Evolutionary conservation across 2,329 filamentous ascomycete species (phyloP), one percentile per base, ranked within the genome.

Genomic region (Ascochyta clinopodiicola): DNA sequence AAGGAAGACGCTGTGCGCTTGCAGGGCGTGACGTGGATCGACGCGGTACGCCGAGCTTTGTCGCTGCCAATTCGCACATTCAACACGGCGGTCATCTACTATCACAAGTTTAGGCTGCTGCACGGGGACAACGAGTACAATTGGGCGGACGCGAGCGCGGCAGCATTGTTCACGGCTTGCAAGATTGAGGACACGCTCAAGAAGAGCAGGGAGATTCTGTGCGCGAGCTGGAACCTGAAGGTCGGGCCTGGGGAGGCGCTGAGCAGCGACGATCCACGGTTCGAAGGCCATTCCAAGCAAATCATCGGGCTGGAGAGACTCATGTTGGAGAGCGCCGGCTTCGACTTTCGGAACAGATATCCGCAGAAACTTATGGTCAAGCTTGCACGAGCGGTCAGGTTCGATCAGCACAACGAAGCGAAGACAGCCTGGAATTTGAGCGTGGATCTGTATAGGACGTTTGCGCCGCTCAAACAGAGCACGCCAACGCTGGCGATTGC

Each of bases 121-220:
- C 92, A 96, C 69, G 84, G 88, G n/a, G 91, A 93, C 64, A 86
- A 82, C 62, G 92, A 96, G 69, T 96, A 96, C 76, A 90, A 90
- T 73, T 92, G 88, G 71, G 77, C 81, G 79, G 94, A 98, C 72
- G 93, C 92, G 1, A 92, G 94, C 0, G 86, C 95, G 6, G 92
- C 95, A 1, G 89, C 92, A 22, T 80, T 99, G 8, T 94, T 98
- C 70, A 90, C 93, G 2, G 93, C 93, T 2, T 98, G 94, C 81
- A 99, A 99, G 79, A 92, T 96, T 40, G 95, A 99, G 76, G 95
- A 99, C 75, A 99, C 95, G 0, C 85, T 97, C 63, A 99, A 99
- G 79, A 98, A 98, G 80, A 96, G 92, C 3, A 87, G 86, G 54
- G 95, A 99, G 61, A 96, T 99, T 58, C 81, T 98, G 15, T 96